Percentiles rank a stretch among this genome's conserved stretches.
Evolutionary conservation across 2,329 filamentous ascomycete species (phyloP).

Genomic region (Apiospora malaysiana): DNA sequence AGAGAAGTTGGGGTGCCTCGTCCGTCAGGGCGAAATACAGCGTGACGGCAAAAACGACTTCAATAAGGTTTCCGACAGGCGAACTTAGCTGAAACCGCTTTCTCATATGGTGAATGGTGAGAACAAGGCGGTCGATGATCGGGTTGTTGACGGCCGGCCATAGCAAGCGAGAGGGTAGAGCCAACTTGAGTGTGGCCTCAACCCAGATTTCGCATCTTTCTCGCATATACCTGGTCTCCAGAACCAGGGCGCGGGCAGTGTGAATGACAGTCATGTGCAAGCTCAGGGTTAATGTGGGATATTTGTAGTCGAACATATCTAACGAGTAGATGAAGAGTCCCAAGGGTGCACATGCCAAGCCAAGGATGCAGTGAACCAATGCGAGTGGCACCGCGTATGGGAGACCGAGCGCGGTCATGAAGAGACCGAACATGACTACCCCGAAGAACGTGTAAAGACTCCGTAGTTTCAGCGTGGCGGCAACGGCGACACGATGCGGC

Average conservation of each 20-base stretch:
- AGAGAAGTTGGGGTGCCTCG: not conserved
- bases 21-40: not conserved
- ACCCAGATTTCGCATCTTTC: not conserved
- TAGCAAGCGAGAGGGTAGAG: not conserved
- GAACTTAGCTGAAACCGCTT: not conserved
- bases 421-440: not conserved
- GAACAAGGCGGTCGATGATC: not conserved
- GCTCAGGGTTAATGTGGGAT: not conserved
- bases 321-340: not conserved
- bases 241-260: not conserved
- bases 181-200: not conserved
- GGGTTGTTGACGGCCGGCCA: not conserved
- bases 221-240: not conserved
- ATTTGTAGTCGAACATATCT: not conserved
- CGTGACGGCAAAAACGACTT: not conserved
- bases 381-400: too few relatives aligned
- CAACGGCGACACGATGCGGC: not conserved
- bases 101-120: too few relatives aligned
- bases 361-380: too few relatives aligned
- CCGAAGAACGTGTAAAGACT: not conserved
- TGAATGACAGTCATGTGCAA: not conserved
- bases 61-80: not conserved
- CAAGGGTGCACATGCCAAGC: not conserved
- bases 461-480: not conserved
- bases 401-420: not conserved